Base-by-base conservation (phyloP, 768 basidiomycete genomes). In the Pleurotus citrinopileatus region DNA sequence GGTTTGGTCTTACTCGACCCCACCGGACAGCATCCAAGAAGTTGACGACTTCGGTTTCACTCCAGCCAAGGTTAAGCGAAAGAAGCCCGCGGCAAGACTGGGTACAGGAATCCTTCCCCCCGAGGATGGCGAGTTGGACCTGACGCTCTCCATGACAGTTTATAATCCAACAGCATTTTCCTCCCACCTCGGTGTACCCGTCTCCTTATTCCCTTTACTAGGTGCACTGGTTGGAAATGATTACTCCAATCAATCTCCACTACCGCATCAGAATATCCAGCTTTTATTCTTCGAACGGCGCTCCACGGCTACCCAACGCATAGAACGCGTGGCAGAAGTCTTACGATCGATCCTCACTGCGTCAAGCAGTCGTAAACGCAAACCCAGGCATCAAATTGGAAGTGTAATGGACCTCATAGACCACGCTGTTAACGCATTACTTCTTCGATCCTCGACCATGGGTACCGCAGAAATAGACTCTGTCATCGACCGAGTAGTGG, bases 161-260 rank as follows among this genome's bases (percentile, higher is more conserved):
- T 93, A 88, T 62, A 79, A 73, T 32, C 90, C 91, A 0, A 63
- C 74, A 2, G 60, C 66, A 0, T 76, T 93, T 28, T 87, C 91
- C 7, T 63, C 74, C 0, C 84, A 87, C 61, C 67, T 94, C 2
- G 77, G 82, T 43, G 70, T 93, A 10, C 87, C 91, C 0, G 71
- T 80, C 5, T 79, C 86, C 0, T 75, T 93, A 34, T 80, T 94
- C 26, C 91, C 91, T 1, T 76, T 94, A 4, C 71, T 93, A 2
- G 89, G 84, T 17, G 87, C 91, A 8, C 70, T 93, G 15, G 80
- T 91, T 3, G 91, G 91, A 45, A 92, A 92, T 61, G 91, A 93
- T 65, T 93, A 82, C 62, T 80, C 88, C 0, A 78, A 76, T 45
- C 75, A 75, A 56, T 65, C 70, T 10, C 76, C 80, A 42, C 70